Percentiles rank a stretch among this genome's conserved stretches.
Evolutionary conservation across 2,329 filamentous ascomycete genomes (phyloP).

Genomic region (Canariomyces notabilis): DNA sequence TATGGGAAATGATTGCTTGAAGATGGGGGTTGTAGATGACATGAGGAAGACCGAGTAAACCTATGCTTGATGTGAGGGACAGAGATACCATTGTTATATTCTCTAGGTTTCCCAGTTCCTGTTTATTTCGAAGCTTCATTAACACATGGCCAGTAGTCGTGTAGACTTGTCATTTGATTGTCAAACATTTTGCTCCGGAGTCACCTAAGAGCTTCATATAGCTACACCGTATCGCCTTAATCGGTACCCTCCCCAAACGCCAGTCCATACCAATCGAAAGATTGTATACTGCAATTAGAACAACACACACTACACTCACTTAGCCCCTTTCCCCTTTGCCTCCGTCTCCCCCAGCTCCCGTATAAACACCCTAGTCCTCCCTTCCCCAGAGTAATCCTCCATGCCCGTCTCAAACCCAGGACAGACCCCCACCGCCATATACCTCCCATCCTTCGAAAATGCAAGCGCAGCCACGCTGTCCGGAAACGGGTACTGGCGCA

Average conservation of each 20-base stretch:
- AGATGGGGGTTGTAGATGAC: no score
- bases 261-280: conserved; percentile 3
- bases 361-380: conserved; percentile 71
- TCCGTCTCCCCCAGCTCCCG: conserved; percentile 82
- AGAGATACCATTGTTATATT: no score
- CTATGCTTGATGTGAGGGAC: no score
- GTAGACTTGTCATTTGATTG: no score
- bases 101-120: no score
- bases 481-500: conserved; percentile 82
- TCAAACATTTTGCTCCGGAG: no score
- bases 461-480: conserved; percentile 71
- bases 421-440: conserved; percentile 74
- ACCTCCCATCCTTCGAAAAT: conserved; percentile 73
- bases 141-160: no score
- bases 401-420: conserved; percentile 85
- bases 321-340: conserved; percentile 76
- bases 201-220: no score
- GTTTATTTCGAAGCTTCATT: no score
- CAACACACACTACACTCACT: conserved; percentile 38
- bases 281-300: conserved; percentile 5
- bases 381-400: conserved; percentile 69
- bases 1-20: background rate
- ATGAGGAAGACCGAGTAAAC: no score
- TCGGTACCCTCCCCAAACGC: conserved; percentile 8
- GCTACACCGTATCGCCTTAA: no score